phyloP scores from a whole-genome alignment of 1,139 yeast species.

The Suhomyces chickasaworum region DNA sequence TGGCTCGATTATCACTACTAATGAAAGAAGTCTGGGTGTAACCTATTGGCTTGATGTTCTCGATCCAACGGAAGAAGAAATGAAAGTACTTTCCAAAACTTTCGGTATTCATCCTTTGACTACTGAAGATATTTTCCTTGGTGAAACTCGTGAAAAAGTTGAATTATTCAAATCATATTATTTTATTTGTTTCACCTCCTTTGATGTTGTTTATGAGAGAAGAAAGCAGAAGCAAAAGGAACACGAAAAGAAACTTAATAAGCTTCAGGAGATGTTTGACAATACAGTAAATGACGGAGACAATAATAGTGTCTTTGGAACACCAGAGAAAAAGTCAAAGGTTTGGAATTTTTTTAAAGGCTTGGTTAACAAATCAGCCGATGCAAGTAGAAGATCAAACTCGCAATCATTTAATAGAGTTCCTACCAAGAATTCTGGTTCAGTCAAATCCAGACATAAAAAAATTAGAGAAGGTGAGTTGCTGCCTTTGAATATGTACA shows the following conservation, averaged over 20 bases:
- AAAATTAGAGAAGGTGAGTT: slow-evolving; percentile 69
- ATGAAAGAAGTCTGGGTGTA: slow-evolving; percentile 13
- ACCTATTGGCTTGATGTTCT: slow-evolving; percentile 94
- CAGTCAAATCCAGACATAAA: slow-evolving; percentile 33
- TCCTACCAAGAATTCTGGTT: slow-evolving; percentile 22
- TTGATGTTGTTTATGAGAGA: slow-evolving; percentile 80
- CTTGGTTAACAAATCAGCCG: slow-evolving; percentile 7
- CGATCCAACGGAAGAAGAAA: slow-evolving; percentile 94
- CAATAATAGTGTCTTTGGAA: slow-evolving; percentile 23
- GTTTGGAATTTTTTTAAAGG: slow-evolving; percentile 23
- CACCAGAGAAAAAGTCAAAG: slow-evolving; percentile 22
- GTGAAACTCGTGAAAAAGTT: slow-evolving; percentile 94
- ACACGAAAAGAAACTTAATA: slow-evolving; percentile 42
- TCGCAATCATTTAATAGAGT: slow-evolving; percentile 9
- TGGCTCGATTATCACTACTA: slow-evolving; percentile 16
- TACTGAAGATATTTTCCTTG: slow-evolving; percentile 90
- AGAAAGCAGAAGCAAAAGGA: slow-evolving; percentile 50
- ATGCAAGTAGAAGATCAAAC: not conserved
- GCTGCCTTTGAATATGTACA: slow-evolving; percentile 89
- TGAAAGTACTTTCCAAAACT: slow-evolving; percentile 87
- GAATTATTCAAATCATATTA: slow-evolving; percentile 89
- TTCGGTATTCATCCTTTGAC: slow-evolving; percentile 96
- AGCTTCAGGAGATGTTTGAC: slow-evolving; percentile 44
- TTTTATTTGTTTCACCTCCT: slow-evolving; percentile 89
- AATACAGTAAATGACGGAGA: slow-evolving; percentile 19